Evolutionary conservation across 23 red algal species (phyloP).

Genomic region (Gracilariopsis chorda): DNA sequence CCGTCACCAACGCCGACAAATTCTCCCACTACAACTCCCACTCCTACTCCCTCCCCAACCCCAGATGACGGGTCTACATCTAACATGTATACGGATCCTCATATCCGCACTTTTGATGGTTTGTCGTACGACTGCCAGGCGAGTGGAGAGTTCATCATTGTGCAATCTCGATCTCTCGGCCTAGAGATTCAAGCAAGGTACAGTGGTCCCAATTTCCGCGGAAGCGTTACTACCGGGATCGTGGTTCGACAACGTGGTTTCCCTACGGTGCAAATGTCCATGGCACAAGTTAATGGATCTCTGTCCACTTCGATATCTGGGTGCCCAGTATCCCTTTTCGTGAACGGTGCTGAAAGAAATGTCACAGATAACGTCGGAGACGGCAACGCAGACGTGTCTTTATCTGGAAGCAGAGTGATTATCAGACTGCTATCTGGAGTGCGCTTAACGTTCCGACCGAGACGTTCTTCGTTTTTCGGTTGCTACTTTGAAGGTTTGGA

Average conservation of each 20-base stretch:
- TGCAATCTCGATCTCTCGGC: not conserved
- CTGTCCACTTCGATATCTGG: not conserved
- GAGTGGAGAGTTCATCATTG: constrained; percentile 36
- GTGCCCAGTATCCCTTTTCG: constrained; percentile 2
- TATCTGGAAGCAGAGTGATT: not conserved
- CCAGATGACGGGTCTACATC: constrained; percentile 1
- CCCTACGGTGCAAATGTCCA: constrained; percentile 12
- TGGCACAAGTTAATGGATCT: not conserved
- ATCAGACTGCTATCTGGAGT: constrained; percentile 15
- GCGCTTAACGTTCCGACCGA: not conserved
- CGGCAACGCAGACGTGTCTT: not conserved
- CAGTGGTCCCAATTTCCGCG: not conserved
- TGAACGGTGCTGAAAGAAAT: not conserved
- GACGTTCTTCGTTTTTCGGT: constrained; percentile 11
- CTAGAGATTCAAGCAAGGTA: constrained; percentile 24
- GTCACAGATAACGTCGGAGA: not conserved
- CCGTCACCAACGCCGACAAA: not conserved
- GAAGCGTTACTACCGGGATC: constrained; percentile 30
- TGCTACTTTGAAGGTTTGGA: constrained; percentile 22
- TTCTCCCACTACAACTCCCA: not conserved
- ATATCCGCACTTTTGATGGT: constrained; percentile 40
- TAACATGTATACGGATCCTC: constrained; percentile 39
- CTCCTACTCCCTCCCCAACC: not conserved
- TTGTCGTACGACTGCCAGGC: constrained; percentile 42
- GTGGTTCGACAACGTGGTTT: not conserved